Conservation (phyloP, 768 basidiomycete species). For the Mycena crocata region DNA sequence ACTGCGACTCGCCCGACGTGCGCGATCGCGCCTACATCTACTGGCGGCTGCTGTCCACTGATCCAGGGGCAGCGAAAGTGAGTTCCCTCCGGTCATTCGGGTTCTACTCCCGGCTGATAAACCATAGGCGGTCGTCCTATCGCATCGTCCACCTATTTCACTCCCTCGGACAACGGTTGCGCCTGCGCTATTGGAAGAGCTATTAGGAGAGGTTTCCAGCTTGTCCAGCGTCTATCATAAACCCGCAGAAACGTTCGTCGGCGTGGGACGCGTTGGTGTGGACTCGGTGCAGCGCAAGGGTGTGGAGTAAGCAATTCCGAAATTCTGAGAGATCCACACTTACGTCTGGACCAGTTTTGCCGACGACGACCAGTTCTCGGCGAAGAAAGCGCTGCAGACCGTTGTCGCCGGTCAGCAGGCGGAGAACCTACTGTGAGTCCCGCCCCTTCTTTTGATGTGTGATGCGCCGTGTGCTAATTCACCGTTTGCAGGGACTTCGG, state of each 20-base stretch:
- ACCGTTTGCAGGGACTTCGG: constrained; percentile 76
- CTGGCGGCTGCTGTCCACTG: constrained; percentile 95
- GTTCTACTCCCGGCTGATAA: not conserved
- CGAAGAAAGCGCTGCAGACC: constrained; percentile 89
- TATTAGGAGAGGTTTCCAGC: constrained; percentile 88
- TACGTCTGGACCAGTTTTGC: constrained; percentile 41
- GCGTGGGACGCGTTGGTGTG: constrained; percentile 87
- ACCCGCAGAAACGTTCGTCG: constrained; percentile 95
- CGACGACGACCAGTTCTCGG: constrained; percentile 67
- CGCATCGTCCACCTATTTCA: constrained; percentile 92
- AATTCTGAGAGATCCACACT: constrained; percentile 28
- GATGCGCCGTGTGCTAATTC: not conserved
- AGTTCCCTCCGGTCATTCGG: not conserved
- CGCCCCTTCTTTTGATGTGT: not conserved
- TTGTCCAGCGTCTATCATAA: constrained; percentile 98
- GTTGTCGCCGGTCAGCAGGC: constrained; percentile 92
- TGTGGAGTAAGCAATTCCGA: constrained; percentile 55
- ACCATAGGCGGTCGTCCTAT: constrained; percentile 82
- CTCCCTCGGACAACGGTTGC: constrained; percentile 93
- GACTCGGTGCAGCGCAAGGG: constrained; percentile 76
- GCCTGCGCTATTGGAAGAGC: constrained; percentile 89
- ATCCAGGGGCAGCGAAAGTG: constrained; percentile 97
- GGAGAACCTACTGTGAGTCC: constrained; percentile 84
- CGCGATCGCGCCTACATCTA: constrained; percentile 98
- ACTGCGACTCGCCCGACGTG: constrained; percentile 97